Conservation (phyloP, 106 monocot species). For the Amphibolis antarctica region DNA sequence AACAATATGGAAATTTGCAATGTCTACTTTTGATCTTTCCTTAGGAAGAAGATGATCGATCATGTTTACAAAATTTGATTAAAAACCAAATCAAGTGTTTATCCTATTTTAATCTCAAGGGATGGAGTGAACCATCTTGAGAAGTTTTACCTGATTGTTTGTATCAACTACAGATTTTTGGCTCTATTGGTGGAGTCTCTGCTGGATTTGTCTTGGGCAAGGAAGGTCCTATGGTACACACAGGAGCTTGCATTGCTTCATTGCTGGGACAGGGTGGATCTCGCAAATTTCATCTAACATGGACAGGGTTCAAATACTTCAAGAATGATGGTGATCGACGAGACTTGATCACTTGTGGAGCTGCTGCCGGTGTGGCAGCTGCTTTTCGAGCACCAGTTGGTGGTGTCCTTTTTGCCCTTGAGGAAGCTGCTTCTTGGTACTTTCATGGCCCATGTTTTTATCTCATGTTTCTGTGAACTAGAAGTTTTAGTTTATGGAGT, state of each 20-base stretch:
- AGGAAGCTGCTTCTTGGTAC: slow-evolving; percentile 76
- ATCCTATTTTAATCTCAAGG: not conserved
- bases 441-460: not conserved
- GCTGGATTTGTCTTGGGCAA: slow-evolving; percentile 81
- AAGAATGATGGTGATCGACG: slow-evolving; percentile 83
- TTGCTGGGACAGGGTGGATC: slow-evolving; percentile 75
- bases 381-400: slow-evolving; percentile 91
- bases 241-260: slow-evolving; percentile 68
- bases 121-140: too few relatives aligned
- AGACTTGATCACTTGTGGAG: slow-evolving; percentile 77
- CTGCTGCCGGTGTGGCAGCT: slow-evolving; percentile 78
- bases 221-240: slow-evolving; percentile 89
- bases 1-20: too few relatives aligned
- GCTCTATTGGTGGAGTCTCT: slow-evolving; percentile 62
- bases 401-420: slow-evolving; percentile 84
- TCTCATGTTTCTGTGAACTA: too few relatives aligned
- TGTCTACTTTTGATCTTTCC: too few relatives aligned
- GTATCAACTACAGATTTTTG: slow-evolving; percentile 33
- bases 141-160: not conserved
- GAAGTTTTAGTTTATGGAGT: too few relatives aligned
- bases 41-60: too few relatives aligned
- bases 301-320: slow-evolving; percentile 73
- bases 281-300: slow-evolving; percentile 47
- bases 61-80: too few relatives aligned
- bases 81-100: not conserved